A percentile compares a stretch with the other conserved stretches of the same genome.
These are phyloP conservation scores for Pachysandra terminalis DNA, from an alignment of 164 flowering plant genomes.

Conservation along the genomic window DNA sequence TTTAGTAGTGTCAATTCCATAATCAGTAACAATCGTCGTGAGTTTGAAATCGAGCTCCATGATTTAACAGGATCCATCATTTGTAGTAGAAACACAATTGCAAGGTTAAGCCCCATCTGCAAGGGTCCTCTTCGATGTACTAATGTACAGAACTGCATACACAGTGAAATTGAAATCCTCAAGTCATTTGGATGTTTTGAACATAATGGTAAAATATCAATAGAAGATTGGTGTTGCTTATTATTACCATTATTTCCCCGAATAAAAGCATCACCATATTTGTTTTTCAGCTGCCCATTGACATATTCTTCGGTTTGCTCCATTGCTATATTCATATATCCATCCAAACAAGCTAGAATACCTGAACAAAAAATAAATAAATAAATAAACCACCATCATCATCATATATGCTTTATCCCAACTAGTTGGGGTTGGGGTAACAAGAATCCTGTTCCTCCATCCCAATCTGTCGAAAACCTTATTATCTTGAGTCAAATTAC, in stretches of 20 bases:
- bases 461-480: too few relatives aligned
- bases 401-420: too few relatives aligned
- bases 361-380: constrained; percentile 51
- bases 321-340: constrained; percentile 99
- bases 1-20: neutral
- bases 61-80: too few relatives aligned
- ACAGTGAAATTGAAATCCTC: neutral
- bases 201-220: neutral
- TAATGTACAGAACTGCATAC: constrained; percentile 81
- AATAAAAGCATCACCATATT: constrained; percentile 98
- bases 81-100: neutral
- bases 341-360: constrained; percentile 92
- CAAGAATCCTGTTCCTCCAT: too few relatives aligned
- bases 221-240: neutral
- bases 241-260: constrained; percentile 90
- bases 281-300: constrained; percentile 94
- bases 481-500: too few relatives aligned
- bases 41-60: too few relatives aligned
- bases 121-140: constrained; percentile 82
- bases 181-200: neutral
- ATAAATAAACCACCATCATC: too few relatives aligned
- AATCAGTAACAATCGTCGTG: neutral
- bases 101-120: constrained; percentile 68
- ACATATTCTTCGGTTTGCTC: constrained; percentile 99
- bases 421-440: too few relatives aligned